Conservation (phyloP, 208 protist species). For the Crithidia mellificae region DNA sequence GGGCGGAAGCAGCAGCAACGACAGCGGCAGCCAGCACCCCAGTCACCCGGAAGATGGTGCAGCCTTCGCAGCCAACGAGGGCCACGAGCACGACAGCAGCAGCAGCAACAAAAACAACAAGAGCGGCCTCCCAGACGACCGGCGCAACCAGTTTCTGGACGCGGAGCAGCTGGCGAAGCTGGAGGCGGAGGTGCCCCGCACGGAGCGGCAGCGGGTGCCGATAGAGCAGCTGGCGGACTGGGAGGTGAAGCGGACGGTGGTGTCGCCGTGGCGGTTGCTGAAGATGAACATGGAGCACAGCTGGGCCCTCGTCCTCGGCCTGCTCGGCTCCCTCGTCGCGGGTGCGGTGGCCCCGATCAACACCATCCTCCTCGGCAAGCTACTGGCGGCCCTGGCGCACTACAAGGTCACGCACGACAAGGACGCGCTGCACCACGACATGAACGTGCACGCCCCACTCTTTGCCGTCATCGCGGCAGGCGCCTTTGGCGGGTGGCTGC, state of each 20-base stretch:
- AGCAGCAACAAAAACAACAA: too few relatives aligned
- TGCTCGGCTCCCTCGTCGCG: constrained; percentile 57
- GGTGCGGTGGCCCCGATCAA: constrained; percentile 41
- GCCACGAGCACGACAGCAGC: too few relatives aligned
- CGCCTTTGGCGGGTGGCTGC: constrained; percentile 41
- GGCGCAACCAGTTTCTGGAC: too few relatives aligned
- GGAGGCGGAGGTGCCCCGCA: too few relatives aligned
- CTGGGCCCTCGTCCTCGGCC: constrained; percentile 50
- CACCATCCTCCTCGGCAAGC: constrained; percentile 47
- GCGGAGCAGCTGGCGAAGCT: constrained; percentile 49
- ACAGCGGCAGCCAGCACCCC: too few relatives aligned
- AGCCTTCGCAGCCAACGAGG: too few relatives aligned
- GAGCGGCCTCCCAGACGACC: too few relatives aligned
- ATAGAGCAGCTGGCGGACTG: constrained; percentile 58
- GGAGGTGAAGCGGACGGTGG: constrained; percentile 47
- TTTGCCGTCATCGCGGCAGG: constrained; percentile 50
- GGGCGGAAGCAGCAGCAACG: constrained; percentile 5
- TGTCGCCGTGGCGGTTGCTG: constrained; percentile 52
- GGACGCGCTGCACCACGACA: constrained; percentile 29
- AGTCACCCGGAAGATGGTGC: too few relatives aligned
- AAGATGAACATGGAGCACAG: constrained; percentile 41
- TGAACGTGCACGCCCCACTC: constrained; percentile 45
- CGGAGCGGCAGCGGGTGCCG: too few relatives aligned
- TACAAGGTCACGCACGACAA: constrained; percentile 40
- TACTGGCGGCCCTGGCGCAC: constrained; percentile 48